A percentile compares a stretch with the other conserved stretches of the same genome.
These are phyloP conservation scores for Sporothrix sp. DNA, from an alignment of 2,329 filamentous ascomycete species.

Conservation along the genomic window DNA sequence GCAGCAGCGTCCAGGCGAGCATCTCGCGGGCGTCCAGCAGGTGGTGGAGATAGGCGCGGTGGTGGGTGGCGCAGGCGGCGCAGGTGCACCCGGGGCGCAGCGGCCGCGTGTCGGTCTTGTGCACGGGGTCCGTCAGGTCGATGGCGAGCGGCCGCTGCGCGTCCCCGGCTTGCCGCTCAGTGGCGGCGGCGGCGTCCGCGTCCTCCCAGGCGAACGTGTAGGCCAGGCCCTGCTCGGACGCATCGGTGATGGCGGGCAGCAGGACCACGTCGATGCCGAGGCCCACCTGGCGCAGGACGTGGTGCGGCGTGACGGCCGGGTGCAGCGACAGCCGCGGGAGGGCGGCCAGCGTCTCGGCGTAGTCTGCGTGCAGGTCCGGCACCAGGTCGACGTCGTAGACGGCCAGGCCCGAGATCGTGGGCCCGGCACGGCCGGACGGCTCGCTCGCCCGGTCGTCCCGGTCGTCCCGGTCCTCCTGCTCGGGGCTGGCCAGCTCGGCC, in stretches of 20 bases:
- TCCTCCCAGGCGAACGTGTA: constrained; percentile 66
- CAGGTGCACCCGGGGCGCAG: constrained; percentile 59
- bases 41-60: constrained; percentile 80
- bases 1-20: constrained; percentile 87
- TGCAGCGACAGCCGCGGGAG: constrained; percentile 70
- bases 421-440: constrained; percentile 40
- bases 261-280: constrained; percentile 74
- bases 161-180: constrained; percentile 10
- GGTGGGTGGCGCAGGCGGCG: constrained; percentile 75
- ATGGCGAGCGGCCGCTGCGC: constrained; percentile 50
- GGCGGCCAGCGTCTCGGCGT: constrained; percentile 38
- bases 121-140: constrained; percentile 62
- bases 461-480: background rate
- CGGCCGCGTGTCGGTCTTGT: constrained; percentile 54
- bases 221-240: constrained; percentile 78
- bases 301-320: constrained; percentile 59
- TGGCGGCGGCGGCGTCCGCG: background rate
- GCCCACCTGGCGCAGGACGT: constrained; percentile 64
- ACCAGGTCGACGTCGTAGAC: constrained; percentile 67
- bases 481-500: constrained; percentile 29
- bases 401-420: constrained; percentile 55
- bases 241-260: constrained; percentile 51
- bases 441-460: background rate
- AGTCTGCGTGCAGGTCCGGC: constrained; percentile 51
- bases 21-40: constrained; percentile 87